Evolutionary conservation across 2,329 filamentous ascomycete species (phyloP), one percentile per base, ranked within the genome.

Genomic region (Didymella sp.): DNA sequence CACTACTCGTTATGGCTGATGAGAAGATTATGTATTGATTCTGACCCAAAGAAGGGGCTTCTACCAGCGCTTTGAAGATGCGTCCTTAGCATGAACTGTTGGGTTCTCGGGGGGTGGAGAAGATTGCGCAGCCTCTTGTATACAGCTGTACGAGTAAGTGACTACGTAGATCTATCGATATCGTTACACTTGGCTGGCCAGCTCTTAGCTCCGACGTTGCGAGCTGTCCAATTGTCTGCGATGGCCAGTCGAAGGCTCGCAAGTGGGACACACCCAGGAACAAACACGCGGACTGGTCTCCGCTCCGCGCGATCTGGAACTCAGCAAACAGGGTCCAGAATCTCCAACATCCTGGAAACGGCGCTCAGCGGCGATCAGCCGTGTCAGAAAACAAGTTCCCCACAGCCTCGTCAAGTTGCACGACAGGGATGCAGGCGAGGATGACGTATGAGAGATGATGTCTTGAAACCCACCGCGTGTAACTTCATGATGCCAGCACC

Each of bases 381-480:
- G 46, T 45, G 56, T 44, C 43, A 42, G 41, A 59, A 59, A 59
- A 59, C 56, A 59, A 47, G 51, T 55, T 58, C 56, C 51, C 56
- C 56, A 48, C 56, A 56, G 22, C 28, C 43, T 48, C 46, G 47
- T n/a, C 51, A 47, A 40, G 51, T 51, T 55, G 47, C 47, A 56
- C 56, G 38, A 56, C 56, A 59, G 56, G 50, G 56, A 31, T 55
- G 12, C 42, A 40, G n/a, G 40, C 45, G 24, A 50, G 22, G 19
- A 59, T 59, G 56, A 59, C 56, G 56, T 59, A 59, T 37, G 37
- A 43, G 43, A 38, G 28, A 47, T 51, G 51, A 55, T 56, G 43
- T 59, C 47, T 55, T 48, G 47, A 51, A 40, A 42, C 49, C 51
- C 42, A 45, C 40, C 13, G 22, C 28, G 44, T 46, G 45, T 53